Evolutionary conservation across 208 protist genomes (phyloP), one percentile per base, ranked within the genome.

Genomic region (Porcisia hertigi): DNA sequence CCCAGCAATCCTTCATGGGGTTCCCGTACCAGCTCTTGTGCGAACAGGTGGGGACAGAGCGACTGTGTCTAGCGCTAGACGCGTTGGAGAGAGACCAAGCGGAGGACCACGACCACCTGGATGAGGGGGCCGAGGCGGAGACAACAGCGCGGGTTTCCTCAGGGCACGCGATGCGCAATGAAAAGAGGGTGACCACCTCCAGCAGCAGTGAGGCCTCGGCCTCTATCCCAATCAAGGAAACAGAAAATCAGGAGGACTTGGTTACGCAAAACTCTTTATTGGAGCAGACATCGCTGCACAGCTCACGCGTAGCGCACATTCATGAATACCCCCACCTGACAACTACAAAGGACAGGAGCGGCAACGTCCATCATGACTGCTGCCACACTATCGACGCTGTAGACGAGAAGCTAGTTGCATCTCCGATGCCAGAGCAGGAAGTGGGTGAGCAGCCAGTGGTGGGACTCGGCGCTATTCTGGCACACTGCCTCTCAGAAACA

Each of bases 1-100:
- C 83, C 34, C 87, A 91, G 76, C 87, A 91, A 81, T 91, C 87
- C 70, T 91, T 91, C 76, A 88, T 91, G 80, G 87, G 84, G 65
- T 89, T 91, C 39, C 87, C 87, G 30, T 89, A 89, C 47, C 84
- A 89, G 71, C 80, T 91, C 7, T 75, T 91, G 58, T 91, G 85
- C 53, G 87, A 91, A 57, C 87, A 91, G 76, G 78, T 91, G 4
- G 87, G 87, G 34, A 86, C 81, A 45, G 66, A 83, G 55, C 71
- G 80, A 3, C 80, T 91, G 25, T 79, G 74, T 20, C 77, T 90
- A 34, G 81, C 83, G 4, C 73, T 90, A 45, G 86, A 88, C 65
- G 78, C 73, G 9, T 65, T 86, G 43, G 72, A 69, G 45, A 69
- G 69, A 34, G 65, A 85, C 25, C 47, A 79, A 47, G 78, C 66